phyloP scores from a whole-genome alignment of 805 yeast genomes.

The Jamesozyma spencerorum region DNA sequence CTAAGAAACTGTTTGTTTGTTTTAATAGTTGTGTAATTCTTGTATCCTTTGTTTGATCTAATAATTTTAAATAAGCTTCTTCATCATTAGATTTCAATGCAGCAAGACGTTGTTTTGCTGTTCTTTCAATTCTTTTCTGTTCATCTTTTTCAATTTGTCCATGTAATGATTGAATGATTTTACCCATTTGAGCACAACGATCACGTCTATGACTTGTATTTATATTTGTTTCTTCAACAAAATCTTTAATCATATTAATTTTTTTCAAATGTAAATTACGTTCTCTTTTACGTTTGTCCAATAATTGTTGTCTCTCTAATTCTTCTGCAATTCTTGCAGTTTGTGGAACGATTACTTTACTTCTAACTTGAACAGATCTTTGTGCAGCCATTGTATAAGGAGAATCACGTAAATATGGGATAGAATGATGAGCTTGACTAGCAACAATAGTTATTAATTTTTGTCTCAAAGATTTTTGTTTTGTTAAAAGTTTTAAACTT shows the following conservation, averaged over 20 bases:
- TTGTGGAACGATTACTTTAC: conserved; percentile 60
- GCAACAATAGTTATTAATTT: conserved; percentile 45
- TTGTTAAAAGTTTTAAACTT: conserved; percentile 51
- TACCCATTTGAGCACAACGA: conserved; percentile 27
- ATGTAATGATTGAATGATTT: conserved; percentile 20
- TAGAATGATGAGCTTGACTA: conserved; percentile 46
- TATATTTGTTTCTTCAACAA: conserved; percentile 24
- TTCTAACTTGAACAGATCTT: conserved; percentile 57
- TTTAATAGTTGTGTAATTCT: conserved; percentile 75
- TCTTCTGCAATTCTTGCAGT: conserved; percentile 71
- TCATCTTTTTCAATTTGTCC: conserved; percentile 58
- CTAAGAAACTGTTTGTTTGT: conserved; percentile 72
- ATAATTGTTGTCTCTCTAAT: conserved; percentile 59
- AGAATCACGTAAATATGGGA: conserved; percentile 41
- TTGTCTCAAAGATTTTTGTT: conserved; percentile 64
- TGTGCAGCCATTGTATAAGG: conserved; percentile 57
- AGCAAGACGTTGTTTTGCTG: conserved; percentile 81
- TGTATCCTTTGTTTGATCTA: conserved; percentile 81
- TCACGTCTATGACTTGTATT: conserved; percentile 18
- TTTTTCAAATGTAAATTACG: conserved; percentile 43
- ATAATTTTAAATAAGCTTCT: conserved; percentile 73
- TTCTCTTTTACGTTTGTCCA: conserved; percentile 47
- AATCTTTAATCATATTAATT: conserved; percentile 33
- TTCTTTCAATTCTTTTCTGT: conserved; percentile 62
- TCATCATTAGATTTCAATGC: conserved; percentile 83